Evolutionary conservation across 805 yeast genomes (phyloP), one percentile per base, ranked within the genome.

Genomic region (Lachancea thermotolerans): DNA sequence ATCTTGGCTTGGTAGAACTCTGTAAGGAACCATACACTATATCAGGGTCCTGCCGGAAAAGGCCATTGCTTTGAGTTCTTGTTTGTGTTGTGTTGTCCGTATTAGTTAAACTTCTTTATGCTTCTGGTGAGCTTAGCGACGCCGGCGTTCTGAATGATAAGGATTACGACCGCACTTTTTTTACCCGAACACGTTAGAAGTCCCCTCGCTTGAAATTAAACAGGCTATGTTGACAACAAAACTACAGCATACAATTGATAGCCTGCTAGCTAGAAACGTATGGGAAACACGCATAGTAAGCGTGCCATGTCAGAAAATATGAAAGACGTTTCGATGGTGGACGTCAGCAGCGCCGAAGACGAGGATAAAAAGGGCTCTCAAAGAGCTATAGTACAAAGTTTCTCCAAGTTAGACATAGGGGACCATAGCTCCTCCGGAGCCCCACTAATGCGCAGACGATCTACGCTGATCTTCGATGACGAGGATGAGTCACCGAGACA

Each of bases 381-480:
- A 5, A 43, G 42, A 33, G 37, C 40, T 18, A 45, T 61, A 28
- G 57, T 60, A n/a, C 65, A 64, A 35, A 56, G 60, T 16, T 49
- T 65, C 30, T 65, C 69, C 10, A 58, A 60, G 39, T 60, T 65
- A 66, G 64, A 61, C 42, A 60, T 65, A 8, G 67, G 64, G 36
- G 56, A 55, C 41, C 51, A 58, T 7, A 50, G 53, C 34, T 61
- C 50, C 30, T 33, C 55, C 28, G 53, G 55, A 37, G 60, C 68
- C 37, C 59, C 51, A 10, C 41, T 58, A 25, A 37, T 59, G 31
- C 72, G 86, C 54, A 71, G 88, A 51, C 82, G 81, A 62, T 81
- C 90, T 2, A 84, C 93, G 0, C 55, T 85, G 43, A 78, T 85
- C 12, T 72, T 86, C 35, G 78, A 82, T 1, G 89, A 82, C 48